A percentile compares a stretch with the other conserved stretches of the same genome.
phyloP scores from a whole-genome alignment of 495 filamentous ascomycete genomes.

The Aspergillus taichungensis region DNA sequence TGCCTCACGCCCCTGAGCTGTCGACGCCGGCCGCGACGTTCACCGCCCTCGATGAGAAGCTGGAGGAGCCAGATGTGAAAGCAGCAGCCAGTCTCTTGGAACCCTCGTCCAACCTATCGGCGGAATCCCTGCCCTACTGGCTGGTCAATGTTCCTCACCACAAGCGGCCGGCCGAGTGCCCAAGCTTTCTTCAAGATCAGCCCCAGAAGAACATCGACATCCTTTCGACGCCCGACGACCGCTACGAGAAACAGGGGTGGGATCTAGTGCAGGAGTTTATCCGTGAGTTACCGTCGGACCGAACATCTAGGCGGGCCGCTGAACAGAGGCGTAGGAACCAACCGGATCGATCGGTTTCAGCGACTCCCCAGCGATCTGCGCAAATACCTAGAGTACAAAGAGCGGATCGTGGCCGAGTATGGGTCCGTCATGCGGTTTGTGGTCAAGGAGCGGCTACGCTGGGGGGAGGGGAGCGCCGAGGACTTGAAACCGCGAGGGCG shows the following conservation, averaged over 20 bases:
- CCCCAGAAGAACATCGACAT: slow-evolving; percentile 41
- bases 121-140: slow-evolving; percentile 59
- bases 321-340: slow-evolving; percentile 32
- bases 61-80: slow-evolving; percentile 11
- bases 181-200: slow-evolving; percentile 53
- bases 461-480: slow-evolving; percentile 37
- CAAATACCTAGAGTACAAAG: slow-evolving; percentile 59
- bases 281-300: slow-evolving; percentile 18
- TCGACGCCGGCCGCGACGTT: slow-evolving; percentile 18
- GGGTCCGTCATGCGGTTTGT: slow-evolving; percentile 71
- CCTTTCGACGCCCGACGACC: slow-evolving; percentile 54
- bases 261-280: slow-evolving; percentile 52
- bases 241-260: slow-evolving; percentile 54
- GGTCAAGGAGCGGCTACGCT: slow-evolving; percentile 52
- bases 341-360: slow-evolving; percentile 65
- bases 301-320: neutral
- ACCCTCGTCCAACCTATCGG: neutral
- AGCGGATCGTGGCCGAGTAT: slow-evolving; percentile 51
- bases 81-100: slow-evolving; percentile 6
- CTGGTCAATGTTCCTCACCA: slow-evolving; percentile 61
- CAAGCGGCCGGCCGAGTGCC: slow-evolving; percentile 56
- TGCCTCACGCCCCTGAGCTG: slow-evolving; percentile 9
- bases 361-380: slow-evolving; percentile 65
- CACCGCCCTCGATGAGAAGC: slow-evolving; percentile 16
- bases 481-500: slow-evolving; percentile 36